Base-by-base conservation (phyloP, 805 yeast species). In the Candida glaebosa region DNA sequence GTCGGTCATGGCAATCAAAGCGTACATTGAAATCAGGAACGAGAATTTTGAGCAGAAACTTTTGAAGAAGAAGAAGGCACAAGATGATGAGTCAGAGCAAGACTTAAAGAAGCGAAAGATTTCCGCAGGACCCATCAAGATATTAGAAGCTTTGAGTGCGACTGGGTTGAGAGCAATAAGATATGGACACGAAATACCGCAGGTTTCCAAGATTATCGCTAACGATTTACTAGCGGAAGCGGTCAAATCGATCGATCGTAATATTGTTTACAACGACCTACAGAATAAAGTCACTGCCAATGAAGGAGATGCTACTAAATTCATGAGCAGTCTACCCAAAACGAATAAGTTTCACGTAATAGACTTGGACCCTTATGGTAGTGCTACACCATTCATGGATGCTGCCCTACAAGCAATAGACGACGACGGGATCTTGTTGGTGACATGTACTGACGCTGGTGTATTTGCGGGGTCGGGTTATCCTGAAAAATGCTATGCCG, bases 331-430 rank as follows among this genome's bases (percentile, higher is more conserved):
- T 14, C 70, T 82, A 39, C 56, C 65, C 44, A 57, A 65, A 37
- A 63, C 56, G 14, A 72, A 67, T 18, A 69, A 70, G 39, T 89
- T 84, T 64, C 96, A 93, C 57, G 86, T 87, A 3, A 79, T 93
- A 43, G 99, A 93, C 63, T 73, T 93, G 39, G 99, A 93, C 62
- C 99, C 99, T 0, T 93, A 93, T 58, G 99, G 99, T 22, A 84
- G 97, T 0, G 99, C 96, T 0, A 79, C 96, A 0, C 99, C 99
- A 5, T 93, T 93, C 58, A 73, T 93, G 20, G 99, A 93, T 60
- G 80, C 93, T 24, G 97, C 98, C 0, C 70, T 93, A 24, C 95
- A 88, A 54, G 69, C 83, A 24, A 76, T 90, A n/a, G 77, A 76
- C 37, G 89, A 90, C 50, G 90, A 83, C 42, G 99, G 98, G 1